Evolutionary conservation across 169 alveolate genomes (phyloP).

Genomic region (Sarcocystis neurona): DNA sequence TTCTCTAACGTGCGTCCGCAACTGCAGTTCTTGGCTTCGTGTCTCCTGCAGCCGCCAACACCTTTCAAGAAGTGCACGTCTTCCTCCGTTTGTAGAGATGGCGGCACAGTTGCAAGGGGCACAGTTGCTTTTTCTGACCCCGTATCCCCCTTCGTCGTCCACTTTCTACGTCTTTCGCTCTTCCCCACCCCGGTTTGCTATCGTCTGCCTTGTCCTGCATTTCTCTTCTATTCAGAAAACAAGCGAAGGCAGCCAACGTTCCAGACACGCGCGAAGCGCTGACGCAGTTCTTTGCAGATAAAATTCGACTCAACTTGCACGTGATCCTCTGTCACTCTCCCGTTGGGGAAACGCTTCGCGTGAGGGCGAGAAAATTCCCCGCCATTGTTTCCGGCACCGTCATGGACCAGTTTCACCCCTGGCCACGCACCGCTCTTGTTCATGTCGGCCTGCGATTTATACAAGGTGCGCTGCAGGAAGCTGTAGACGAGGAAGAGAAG

Average conservation of each 20-base stretch:
- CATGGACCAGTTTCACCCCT: conserved; percentile 95
- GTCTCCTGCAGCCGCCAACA: no score
- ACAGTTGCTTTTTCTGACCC: no score
- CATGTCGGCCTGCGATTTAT: conserved; percentile 91
- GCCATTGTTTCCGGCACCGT: conserved; percentile 90
- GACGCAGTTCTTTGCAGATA: conserved; percentile 85
- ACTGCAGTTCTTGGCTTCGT: no score
- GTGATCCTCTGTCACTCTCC: conserved; percentile 93
- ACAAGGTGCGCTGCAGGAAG: conserved; percentile 65
- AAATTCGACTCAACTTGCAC: conserved; percentile 79
- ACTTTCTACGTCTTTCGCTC: no score
- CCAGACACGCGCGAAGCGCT: conserved; percentile 86
- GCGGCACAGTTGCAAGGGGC: no score
- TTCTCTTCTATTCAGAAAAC: conserved; percentile 76
- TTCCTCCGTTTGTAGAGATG: no score
- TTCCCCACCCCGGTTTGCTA: no score
- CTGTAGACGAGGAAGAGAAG: no score
- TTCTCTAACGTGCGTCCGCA: no score
- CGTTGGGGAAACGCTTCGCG: conserved; percentile 92
- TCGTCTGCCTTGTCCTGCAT: no score
- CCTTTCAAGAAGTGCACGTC: no score
- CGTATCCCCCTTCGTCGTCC: no score
- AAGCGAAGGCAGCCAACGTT: conserved; percentile 88
- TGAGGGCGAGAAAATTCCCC: conserved; percentile 94
- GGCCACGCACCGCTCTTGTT: conserved; percentile 96